These are phyloP conservation scores for Tylopilus subfusipes DNA, from an alignment of 768 basidiomycete species.

Conservation along the genomic window DNA sequence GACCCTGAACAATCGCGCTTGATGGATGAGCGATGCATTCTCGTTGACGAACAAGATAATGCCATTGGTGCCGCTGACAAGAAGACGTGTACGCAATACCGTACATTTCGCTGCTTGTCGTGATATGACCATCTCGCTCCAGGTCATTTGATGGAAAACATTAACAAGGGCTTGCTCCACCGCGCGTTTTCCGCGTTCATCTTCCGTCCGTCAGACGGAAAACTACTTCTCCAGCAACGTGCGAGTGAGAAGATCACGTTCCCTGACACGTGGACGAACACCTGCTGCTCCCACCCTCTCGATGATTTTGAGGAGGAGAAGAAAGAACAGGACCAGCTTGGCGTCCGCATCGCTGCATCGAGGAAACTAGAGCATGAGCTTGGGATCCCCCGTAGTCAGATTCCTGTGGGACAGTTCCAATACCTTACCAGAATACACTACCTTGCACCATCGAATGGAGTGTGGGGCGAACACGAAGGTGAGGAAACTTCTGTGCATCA, in stretches of 20 bases:
- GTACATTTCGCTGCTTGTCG: background rate
- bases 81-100: conserved; percentile 77
- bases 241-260: conserved; percentile 99
- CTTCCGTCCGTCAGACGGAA: conserved; percentile 92
- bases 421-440: conserved; percentile 98
- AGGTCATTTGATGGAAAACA: conserved; percentile 97
- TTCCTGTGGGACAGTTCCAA: conserved; percentile 81
- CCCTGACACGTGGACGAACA: conserved; percentile 99
- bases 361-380: conserved; percentile 96
- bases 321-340: conserved; percentile 69
- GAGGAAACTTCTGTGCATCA: conserved; percentile 13
- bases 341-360: conserved; percentile 87
- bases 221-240: conserved; percentile 88
- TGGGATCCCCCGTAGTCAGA: conserved; percentile 78
- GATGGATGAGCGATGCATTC: conserved; percentile 95
- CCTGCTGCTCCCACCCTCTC: conserved; percentile 96
- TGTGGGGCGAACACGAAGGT: conserved; percentile 99
- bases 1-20: conserved; percentile 90
- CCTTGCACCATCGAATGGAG: conserved; percentile 84
- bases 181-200: conserved; percentile 98
- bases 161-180: conserved; percentile 89
- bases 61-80: conserved; percentile 88
- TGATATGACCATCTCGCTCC: background rate
- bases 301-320: conserved; percentile 88
- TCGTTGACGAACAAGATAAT: conserved; percentile 84